Base-by-base conservation (phyloP, 306 rosid genomes). In the Inga laurina region DNA sequence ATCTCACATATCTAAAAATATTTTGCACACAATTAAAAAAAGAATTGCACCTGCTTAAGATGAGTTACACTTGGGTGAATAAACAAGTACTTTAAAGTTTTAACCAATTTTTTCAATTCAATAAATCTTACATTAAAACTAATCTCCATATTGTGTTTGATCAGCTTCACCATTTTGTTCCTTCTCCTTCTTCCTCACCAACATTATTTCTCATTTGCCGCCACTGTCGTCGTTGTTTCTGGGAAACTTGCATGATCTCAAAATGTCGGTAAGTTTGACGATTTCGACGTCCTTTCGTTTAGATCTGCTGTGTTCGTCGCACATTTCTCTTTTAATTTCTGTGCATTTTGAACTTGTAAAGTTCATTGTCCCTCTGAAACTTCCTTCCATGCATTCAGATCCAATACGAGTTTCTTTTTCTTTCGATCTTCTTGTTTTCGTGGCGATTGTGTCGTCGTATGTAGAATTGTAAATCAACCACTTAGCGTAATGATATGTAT, bases 211-310 rank as follows among this genome's bases (percentile, higher is more conserved):
- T 39, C 49, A 68, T 69, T 69, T 9, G 27, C 49, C 16, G 30
- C 49, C 49, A 39, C 10, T 10, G 3, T 39, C 27, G 72, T 5
- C 27, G 24, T 35, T 67, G 72, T 44, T 69, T 41, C 74, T 19
- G 62, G 0, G 24, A 8, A 73, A 8, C 7, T 39, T n/a, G 52
- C 64, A 39, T 57, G 39, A 59, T 76, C 80, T 44, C 39, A 81
- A 72, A 73, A 87, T 87, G 90, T 84, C 85, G 90, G 90, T 84
- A 80, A 81, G 87, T 82, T 77, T 84, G 24, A 67, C 61, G 12
- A 35, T 72, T 72, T 34, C 45, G 41, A 51, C 48, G 11, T 64
- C 70, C 73, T 77, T 77, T 81, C 72, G 43, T 52, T 76, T 80
- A 68, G 69, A 84, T 80, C 87, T 24, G 39, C 19, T 69, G 22